phyloP scores from a whole-genome alignment of 2,329 filamentous ascomycete species.

The Neopestalotiopsis rosae region DNA sequence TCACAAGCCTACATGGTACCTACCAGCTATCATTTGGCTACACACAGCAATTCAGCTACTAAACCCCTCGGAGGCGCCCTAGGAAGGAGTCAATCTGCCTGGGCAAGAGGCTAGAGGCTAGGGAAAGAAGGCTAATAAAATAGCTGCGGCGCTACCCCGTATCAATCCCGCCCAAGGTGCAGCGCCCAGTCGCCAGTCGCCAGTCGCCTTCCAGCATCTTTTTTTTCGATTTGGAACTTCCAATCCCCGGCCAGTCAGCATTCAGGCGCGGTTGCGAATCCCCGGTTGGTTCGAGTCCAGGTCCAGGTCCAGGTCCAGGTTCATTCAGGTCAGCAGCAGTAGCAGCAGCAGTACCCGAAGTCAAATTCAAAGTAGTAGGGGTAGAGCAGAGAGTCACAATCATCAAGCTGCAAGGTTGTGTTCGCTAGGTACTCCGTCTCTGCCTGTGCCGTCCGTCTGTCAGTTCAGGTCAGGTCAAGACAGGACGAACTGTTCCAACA shows the following conservation, averaged over 20 bases:
- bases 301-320: too few species aligned
- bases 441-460: too few species aligned
- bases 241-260: background rate
- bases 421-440: too few species aligned
- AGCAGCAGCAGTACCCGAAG: too few species aligned
- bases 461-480: background rate
- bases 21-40: background rate
- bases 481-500: background rate
- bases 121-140: background rate
- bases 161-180: background rate
- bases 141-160: constrained; percentile 14
- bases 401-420: too few species aligned
- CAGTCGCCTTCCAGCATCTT: background rate
- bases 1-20: background rate
- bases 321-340: too few species aligned
- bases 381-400: too few species aligned
- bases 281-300: too few species aligned
- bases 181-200: too few species aligned
- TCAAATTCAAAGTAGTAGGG: too few species aligned
- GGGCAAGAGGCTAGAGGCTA: background rate
- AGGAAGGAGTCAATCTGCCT: background rate
- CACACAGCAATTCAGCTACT: background rate
- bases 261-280: too few species aligned
- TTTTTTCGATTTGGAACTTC: background rate
- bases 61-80: background rate